Evolutionary conservation across 208 protist species (phyloP), one percentile per base, ranked within the genome.

Genomic region (Blastocrithidia nonstop): DNA sequence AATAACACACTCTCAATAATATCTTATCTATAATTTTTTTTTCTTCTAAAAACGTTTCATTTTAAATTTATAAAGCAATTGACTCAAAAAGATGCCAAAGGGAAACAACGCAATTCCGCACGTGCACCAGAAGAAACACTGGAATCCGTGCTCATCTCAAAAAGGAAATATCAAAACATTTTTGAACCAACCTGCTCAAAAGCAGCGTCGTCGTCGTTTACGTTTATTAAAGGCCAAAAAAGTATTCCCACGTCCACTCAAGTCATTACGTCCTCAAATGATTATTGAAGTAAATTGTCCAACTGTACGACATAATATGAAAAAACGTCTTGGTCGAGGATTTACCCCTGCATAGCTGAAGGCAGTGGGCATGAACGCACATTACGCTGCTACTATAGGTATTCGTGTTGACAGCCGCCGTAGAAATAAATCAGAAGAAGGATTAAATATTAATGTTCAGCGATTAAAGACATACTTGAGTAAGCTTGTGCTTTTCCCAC

Each of bases 331-430:
- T 28, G 97, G 97, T 51, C 89, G 93, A 66, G 97, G 97, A 50
- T 99, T 98, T 85, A 94, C 95, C 11, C 57, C 91, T 16, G 76
- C 74, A 22, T 96, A 99, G 82, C 68, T 99, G 20, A 95, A 97
- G 75, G 87, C 77, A 45, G 89, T 76, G 39, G 84, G 79, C 25
- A 36, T 96, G 19, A 81, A 60, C 62, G 52, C 72, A 40, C 49
- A 54, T 28, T 84, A 87, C 39, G 96, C 96, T 39, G 57, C 53
- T 41, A 96, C 94, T 27, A 93, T 99, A 49, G 96, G 96, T 56
- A 97, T 99, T 61, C 54, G 89, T 33, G 94, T 99, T 50, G 97
- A 99, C 58, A 45, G 57, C 46, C 84, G 97, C 67, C 82, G 97
- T 13, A 88, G 74, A 60, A 98, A 98, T 88, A 79, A 88, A 58